Percentiles rank a stretch among this genome's conserved stretches.
Conservation (phyloP, 768 basidiomycete genomes). For the Mycena haematopus region DNA sequence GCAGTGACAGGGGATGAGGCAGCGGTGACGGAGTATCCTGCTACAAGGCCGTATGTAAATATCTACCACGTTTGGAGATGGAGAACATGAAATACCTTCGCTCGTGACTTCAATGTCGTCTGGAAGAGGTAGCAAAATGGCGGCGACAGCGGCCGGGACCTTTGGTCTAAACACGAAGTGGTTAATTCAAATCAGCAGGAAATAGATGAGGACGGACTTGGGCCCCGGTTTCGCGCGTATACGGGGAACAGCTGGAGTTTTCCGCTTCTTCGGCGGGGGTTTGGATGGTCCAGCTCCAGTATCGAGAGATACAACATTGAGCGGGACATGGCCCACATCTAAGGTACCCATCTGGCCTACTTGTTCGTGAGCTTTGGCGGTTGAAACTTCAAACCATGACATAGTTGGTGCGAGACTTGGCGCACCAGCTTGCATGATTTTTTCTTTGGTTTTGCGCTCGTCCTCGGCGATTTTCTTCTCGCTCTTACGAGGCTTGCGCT, state of each 20-base stretch:
- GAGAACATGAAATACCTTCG: slow-evolving; percentile 54
- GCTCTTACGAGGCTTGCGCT: slow-evolving; percentile 60
- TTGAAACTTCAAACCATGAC: slow-evolving; percentile 49
- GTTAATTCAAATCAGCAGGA: slow-evolving; percentile 37
- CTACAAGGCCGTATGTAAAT: slow-evolving; percentile 19
- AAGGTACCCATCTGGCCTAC: slow-evolving; percentile 36
- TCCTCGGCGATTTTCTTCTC: slow-evolving; percentile 52
- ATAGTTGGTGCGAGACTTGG: slow-evolving; percentile 45
- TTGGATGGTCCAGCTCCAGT: slow-evolving; percentile 38
- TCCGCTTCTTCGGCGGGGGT: slow-evolving; percentile 56
- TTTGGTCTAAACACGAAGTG: slow-evolving; percentile 31
- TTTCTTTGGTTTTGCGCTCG: slow-evolving; percentile 52
- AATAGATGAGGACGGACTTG: slow-evolving; percentile 19
- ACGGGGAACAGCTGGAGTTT: slow-evolving; percentile 46
- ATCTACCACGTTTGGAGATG: slow-evolving; percentile 3
- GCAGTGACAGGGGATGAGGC: slow-evolving; percentile 73
- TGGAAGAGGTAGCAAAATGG: slow-evolving; percentile 39
- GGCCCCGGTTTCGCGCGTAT: slow-evolving; percentile 41
- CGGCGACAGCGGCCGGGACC: slow-evolving; percentile 3
- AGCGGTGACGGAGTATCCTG: slow-evolving; percentile 72
- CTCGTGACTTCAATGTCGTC: slow-evolving; percentile 64
- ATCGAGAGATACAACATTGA: slow-evolving; percentile 27
- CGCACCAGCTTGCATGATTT: slow-evolving; percentile 41
- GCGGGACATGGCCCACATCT: slow-evolving; percentile 22
- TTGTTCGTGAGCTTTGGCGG: slow-evolving; percentile 46